A percentile compares a stretch with the other conserved stretches of the same genome.
phyloP scores from a whole-genome alignment of 495 filamentous ascomycete genomes.

The Cairneyella variabilis region DNA sequence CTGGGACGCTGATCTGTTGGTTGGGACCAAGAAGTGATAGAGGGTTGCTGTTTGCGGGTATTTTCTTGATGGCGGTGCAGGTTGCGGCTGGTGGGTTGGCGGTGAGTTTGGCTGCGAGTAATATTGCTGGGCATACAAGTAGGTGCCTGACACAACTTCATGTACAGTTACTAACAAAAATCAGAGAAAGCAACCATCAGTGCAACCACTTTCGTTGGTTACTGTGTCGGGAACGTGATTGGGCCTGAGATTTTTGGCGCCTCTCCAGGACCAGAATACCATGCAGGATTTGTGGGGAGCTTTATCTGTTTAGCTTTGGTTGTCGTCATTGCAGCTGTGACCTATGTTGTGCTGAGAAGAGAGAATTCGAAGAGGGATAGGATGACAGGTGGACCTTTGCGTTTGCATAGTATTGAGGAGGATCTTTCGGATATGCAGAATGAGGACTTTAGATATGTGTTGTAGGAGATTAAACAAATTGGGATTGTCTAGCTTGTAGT shows the following conservation, averaged over 20 bases:
- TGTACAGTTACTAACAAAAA: neutral
- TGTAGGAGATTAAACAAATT: neutral
- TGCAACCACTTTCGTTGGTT: conserved; percentile 9
- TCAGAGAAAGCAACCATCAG: conserved; percentile 10
- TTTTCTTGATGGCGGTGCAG: conserved; percentile 47
- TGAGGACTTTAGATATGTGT: conserved; percentile 12
- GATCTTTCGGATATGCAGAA: conserved; percentile 16
- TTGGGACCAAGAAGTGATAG: conserved; percentile 36
- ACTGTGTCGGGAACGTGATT: conserved; percentile 18
- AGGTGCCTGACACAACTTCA: neutral
- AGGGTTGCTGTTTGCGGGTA: conserved; percentile 39
- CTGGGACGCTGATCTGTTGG: conserved; percentile 71
- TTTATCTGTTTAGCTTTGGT: conserved; percentile 50
- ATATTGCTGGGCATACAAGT: conserved; percentile 17
- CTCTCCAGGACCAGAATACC: conserved; percentile 63
- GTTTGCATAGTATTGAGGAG: conserved; percentile 9
- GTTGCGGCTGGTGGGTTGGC: conserved; percentile 57
- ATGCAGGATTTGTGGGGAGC: conserved; percentile 54
- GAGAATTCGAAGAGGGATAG: conserved; percentile 53
- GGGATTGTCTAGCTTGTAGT: no score
- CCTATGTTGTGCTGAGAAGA: conserved; percentile 36
- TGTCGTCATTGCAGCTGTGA: conserved; percentile 57
- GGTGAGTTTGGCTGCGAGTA: conserved; percentile 50
- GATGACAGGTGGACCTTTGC: conserved; percentile 56
- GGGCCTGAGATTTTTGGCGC: conserved; percentile 32